Conservation (phyloP, 1,284 basidiomycete genomes). For the Porphyrellus sp. region DNA sequence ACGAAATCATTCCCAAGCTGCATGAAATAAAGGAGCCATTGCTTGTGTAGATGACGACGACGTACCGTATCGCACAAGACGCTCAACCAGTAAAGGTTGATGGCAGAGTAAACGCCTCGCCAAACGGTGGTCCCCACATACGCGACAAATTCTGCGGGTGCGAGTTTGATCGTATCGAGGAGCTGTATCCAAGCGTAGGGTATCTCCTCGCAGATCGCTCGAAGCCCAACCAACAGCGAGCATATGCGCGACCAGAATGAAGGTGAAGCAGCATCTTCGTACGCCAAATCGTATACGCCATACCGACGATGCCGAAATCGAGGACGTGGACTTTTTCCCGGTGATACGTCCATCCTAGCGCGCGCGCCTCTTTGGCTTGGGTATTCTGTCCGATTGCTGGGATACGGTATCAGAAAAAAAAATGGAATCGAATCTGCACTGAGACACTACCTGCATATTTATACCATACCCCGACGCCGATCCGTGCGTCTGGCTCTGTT, state of each 20-base stretch:
- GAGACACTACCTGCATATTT: slow-evolving; percentile 14
- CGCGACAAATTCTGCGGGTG: slow-evolving; percentile 25
- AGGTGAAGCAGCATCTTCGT: slow-evolving; percentile 15
- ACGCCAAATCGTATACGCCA: slow-evolving; percentile 26
- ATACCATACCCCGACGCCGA: slow-evolving; percentile 9
- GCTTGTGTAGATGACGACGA: background rate
- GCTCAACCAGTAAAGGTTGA: slow-evolving; percentile 26
- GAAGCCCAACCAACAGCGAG: slow-evolving; percentile 1
- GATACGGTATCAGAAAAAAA: background rate
- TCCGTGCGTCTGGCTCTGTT: background rate
- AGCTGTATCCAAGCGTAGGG: slow-evolving; percentile 21
- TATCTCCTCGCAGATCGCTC: background rate
- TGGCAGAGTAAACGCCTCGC: slow-evolving; percentile 30
- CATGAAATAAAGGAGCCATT: background rate
- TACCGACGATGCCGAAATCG: slow-evolving; percentile 11
- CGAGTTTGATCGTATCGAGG: slow-evolving; percentile 32
- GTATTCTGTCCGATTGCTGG: background rate
- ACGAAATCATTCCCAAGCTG: slow-evolving; percentile 15
- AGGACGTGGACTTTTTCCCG: background rate
- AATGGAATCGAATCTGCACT: background rate
- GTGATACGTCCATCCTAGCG: background rate
- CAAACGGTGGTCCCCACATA: slow-evolving; percentile 32
- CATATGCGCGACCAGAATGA: background rate
- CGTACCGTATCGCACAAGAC: slow-evolving; percentile 22
- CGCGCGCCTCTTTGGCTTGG: background rate